Evolutionary conservation across 1,284 basidiomycete genomes (phyloP), one percentile per base, ranked within the genome.

Genomic region (Rhodotorula sp.): DNA sequence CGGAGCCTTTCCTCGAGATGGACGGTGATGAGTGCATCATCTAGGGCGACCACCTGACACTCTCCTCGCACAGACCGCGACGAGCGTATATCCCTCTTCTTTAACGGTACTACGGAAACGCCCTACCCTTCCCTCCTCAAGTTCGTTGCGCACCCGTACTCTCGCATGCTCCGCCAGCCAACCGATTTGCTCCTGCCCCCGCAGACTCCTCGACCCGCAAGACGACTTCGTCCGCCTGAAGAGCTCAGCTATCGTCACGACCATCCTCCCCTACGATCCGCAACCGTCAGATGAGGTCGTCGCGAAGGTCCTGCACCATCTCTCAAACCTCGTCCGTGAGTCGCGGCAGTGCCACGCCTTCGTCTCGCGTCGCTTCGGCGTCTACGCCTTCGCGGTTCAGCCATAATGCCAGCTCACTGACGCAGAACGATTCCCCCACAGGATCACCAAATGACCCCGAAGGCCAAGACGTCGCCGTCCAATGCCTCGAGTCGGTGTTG

Each of bases 221-320:
- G 95, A 99, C 79, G 92, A 96, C 79, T 97, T 96, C 76, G 88
- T 92, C 37, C 91, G 94, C 76, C 84, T 97, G 70, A 96, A 94
- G 79, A 85, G 90, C 31, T 85, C 91, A 0, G 90, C 95, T 77
- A 90, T 98, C 76, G 83, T 97, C 58, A 92, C 93, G 2, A 85
- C 94, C 28, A 85, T 98, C 34, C 85, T 97, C 62, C 87, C 89
- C 86, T 88, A 67, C 58, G 73, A 75, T 54, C 55, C 57, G 16
- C 22, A 40, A 3, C 64, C 68, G 4, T 31, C 59, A 20, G 62
- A 65, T 37, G 37, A 56, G 11, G 64, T 72, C 47, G 63, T 75
- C 28, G 24, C 40, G 9, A 67, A 72, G 48, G 61, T 75, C 13
- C 51, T 72, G n/a, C 31, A 47, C 6, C 65, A 64, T n/a, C 59